These are phyloP conservation scores for Haplosporangium gracile DNA, from an alignment of 192 early-diverging fungal species.

Conservation along the genomic window DNA sequence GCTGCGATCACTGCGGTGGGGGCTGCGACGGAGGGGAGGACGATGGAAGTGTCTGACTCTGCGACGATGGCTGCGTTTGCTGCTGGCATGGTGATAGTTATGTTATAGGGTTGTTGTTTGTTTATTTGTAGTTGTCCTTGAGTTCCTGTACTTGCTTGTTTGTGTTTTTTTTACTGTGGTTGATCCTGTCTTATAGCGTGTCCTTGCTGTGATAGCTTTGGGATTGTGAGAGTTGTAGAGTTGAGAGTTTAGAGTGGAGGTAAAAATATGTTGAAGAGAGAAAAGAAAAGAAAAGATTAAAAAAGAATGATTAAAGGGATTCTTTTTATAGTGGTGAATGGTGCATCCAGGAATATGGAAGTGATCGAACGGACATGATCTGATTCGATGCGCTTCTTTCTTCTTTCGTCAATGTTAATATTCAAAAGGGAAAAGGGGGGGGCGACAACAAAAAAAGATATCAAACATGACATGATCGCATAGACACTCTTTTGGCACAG, in stretches of 20 bases:
- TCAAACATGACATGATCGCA: background rate
- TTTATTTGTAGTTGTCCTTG: background rate
- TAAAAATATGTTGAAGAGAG: background rate
- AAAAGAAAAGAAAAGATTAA: conserved; percentile 7
- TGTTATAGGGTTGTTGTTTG: background rate
- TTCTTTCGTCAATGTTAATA: background rate
- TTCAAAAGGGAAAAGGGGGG: background rate
- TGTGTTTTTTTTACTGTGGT: background rate
- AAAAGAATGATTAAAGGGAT: background rate
- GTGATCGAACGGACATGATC: background rate
- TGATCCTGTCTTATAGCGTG: background rate
- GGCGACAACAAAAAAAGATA: background rate
- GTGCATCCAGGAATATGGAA: too few species aligned
- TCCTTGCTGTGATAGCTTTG: background rate
- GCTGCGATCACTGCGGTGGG: background rate
- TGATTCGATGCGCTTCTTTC: background rate
- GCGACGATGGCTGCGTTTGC: conserved; percentile 14
- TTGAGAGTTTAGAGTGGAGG: background rate
- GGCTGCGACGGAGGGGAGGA: background rate
- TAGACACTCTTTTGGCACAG: background rate
- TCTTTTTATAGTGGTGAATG: background rate
- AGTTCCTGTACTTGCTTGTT: background rate
- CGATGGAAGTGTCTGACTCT: background rate
- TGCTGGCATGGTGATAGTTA: conserved; percentile 21
- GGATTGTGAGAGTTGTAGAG: background rate